Base-by-base conservation (phyloP, 345 rosid genomes). In the Populus pruinosa region DNA sequence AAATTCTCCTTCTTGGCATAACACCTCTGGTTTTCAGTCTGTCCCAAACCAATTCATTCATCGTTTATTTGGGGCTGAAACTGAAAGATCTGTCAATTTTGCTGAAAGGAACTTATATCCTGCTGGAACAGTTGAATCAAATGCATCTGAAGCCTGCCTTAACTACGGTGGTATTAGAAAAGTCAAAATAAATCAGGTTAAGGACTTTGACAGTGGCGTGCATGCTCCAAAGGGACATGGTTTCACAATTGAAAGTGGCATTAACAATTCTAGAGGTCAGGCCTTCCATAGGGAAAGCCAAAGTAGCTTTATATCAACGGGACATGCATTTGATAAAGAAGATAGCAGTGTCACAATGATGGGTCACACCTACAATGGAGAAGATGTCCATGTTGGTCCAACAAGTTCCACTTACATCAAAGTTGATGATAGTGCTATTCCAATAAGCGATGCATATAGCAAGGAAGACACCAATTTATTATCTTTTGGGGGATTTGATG, bases 21-120 rank as follows among this genome's bases (percentile, higher is more conserved):
- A 82, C 65, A 62, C 89, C 29, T 77, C 93, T 21, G 83, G 87
- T 81, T 88, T 90, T 72, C 92, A 87, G 71, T 80, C 94, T 0
- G 90, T 86, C 18, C 88, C 93, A 1, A 89, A 79, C 83, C 96
- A 90, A 83, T 86, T 90, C 73, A 84, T 89, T 72, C 90, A 88
- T 62, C 81, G 87, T 78, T 88, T 90, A 77, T 84, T 92, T 73
- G 95, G 90, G 33, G 77, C 96, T 47, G 96, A 91, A 68, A 79
- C 88, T 72, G 76, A 82, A n/a, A 83, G 91, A 78, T 81, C 94
- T 33, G 81, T 87, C 69, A 79, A 77, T 88, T 88, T 87, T 72
- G 78, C 77, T 62, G 90, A 89, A 39, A 85, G 91, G 79, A 86
- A 82, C 35, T 61, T 85, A 74, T 83, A 87, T 43, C 80, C 87